Conservation (phyloP, 2,329 filamentous ascomycete genomes). For the Pezicula radicicola region DNA sequence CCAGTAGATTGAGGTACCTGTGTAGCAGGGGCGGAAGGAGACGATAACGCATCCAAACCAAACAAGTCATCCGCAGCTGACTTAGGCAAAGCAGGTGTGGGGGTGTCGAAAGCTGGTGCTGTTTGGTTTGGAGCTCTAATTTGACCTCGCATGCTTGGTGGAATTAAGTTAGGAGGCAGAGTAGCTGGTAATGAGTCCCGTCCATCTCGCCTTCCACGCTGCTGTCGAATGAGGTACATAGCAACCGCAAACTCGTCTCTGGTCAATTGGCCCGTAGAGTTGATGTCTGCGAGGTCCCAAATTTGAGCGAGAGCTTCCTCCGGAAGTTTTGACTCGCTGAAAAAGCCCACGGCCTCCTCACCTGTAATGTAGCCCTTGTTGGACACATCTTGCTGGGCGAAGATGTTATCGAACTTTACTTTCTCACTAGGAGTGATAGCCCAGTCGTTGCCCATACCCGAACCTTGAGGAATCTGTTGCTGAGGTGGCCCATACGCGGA, state of each 20-base stretch:
- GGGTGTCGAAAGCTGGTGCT: constrained; percentile 38
- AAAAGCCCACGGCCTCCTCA: constrained; percentile 91
- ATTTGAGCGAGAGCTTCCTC: constrained; percentile 91
- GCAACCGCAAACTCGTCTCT: constrained; percentile 94
- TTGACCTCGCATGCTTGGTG: constrained; percentile 76
- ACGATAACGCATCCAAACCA: constrained; percentile 75
- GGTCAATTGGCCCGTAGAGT: constrained; percentile 79
- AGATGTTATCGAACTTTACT: constrained; percentile 81
- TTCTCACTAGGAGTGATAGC: constrained; percentile 81
- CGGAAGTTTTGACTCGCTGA: constrained; percentile 85
- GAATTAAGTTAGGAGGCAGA: constrained; percentile 79
- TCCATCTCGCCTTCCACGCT: constrained; percentile 68
- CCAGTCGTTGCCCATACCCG: constrained; percentile 65
- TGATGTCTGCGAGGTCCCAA: constrained; percentile 95
- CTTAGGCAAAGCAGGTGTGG: constrained; percentile 52
- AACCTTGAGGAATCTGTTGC: constrained; percentile 22
- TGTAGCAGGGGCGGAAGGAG: constrained; percentile 42
- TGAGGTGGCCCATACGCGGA: constrained; percentile 41
- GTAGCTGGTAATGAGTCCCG: constrained; percentile 63
- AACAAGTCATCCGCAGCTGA: constrained; percentile 94
- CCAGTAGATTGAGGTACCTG: constrained; percentile 69
- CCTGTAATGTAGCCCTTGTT: constrained; percentile 84
- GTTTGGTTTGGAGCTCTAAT: constrained; percentile 43
- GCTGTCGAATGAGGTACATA: constrained; percentile 94
- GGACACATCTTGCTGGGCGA: constrained; percentile 76